Conservation (phyloP, 2,329 filamentous ascomycete species). For the Xylaria sp. region DNA sequence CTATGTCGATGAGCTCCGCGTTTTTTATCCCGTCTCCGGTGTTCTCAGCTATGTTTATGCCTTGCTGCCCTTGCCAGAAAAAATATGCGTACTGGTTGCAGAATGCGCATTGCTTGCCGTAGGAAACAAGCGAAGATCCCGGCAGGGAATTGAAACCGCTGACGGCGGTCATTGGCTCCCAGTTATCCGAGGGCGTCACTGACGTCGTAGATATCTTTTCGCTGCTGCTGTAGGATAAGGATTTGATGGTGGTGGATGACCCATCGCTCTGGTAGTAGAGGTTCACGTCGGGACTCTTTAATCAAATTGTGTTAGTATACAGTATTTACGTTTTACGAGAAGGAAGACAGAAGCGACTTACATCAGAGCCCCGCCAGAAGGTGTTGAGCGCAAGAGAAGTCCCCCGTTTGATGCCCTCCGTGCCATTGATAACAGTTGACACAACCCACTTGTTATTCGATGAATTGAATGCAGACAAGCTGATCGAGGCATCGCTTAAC, state of each 20-base stretch:
- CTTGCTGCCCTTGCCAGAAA: conserved; percentile 33
- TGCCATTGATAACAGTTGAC: conserved; percentile 37
- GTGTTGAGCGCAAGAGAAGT: conserved; percentile 17
- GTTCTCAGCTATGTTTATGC: conserved; percentile 19
- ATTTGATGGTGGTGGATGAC: conserved; percentile 29
- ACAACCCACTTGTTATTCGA: conserved; percentile 35
- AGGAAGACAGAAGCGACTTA: neutral
- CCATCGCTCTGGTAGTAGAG: conserved; percentile 36
- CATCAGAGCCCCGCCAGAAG: conserved; percentile 11
- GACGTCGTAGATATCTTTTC: conserved; percentile 29
- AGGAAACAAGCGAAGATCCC: conserved; percentile 35
- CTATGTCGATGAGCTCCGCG: conserved; percentile 22
- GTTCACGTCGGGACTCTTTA: conserved; percentile 29
- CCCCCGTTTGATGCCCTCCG: conserved; percentile 23
- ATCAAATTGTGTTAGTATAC: neutral
- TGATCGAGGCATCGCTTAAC: conserved; percentile 35
- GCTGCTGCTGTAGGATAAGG: conserved; percentile 26
- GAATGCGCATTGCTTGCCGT: conserved; percentile 37
- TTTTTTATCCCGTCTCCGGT: conserved; percentile 21
- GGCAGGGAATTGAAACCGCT: conserved; percentile 32
- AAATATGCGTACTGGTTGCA: conserved; percentile 40
- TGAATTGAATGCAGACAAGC: conserved; percentile 39
- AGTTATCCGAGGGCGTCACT: conserved; percentile 24
- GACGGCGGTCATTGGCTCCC: conserved; percentile 29
- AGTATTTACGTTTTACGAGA: neutral